Evolutionary conservation across 2,329 filamentous ascomycete species (phyloP), one percentile per base, ranked within the genome.

Genomic region (Cryoendolithus antarcticus): DNA sequence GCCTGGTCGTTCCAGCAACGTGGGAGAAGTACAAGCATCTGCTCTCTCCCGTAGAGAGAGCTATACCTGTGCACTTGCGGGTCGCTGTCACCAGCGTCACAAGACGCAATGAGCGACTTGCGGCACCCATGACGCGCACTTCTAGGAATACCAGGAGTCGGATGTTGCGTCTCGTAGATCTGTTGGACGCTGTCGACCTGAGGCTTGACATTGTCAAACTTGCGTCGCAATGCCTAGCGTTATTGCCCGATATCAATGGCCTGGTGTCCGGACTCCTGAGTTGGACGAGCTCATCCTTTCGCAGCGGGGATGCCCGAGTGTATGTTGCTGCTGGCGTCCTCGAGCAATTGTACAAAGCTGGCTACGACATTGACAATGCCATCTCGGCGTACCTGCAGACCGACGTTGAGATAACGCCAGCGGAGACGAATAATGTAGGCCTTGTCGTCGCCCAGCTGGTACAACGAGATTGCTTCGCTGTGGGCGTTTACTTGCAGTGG

Each of bases 401-500:
- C 12, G 42, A 43, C 5, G 36, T 37, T 4, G 31, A 34, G 13
- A 35, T 39, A 5, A 28, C 48, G 6, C 37, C 41, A 28, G 13
- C 37, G 2, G 63, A 69, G n/a, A 68, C 78, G 13, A 30, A 4
- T 10, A 24, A 37, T 2, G 62, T 93, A 3, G 93, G 88, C 56
- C 78, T 82, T 48, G 66, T 94, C 3, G 70, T 94, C 28, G 80
- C 78, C 0, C 86, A 96, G 53, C 72, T 98, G 11, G 75, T 86
- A 34, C 77, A 82, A 31, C 80, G 78, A 2, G 76, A 77, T 12
- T 75, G 81, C 37, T 95, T 96, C 56, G 82, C 80, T 4, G 72
- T 84, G 1, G 73, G 83, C 6, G 76, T 75, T 44, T 96, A 95
- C 55, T 67, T 93, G 19, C 82, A 91, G 53, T 95, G 86, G 86